Evolutionary conservation across 1,284 basidiomycete species (phyloP), one percentile per base, ranked within the genome.

Genomic region (Neonothopanus nambi): DNA sequence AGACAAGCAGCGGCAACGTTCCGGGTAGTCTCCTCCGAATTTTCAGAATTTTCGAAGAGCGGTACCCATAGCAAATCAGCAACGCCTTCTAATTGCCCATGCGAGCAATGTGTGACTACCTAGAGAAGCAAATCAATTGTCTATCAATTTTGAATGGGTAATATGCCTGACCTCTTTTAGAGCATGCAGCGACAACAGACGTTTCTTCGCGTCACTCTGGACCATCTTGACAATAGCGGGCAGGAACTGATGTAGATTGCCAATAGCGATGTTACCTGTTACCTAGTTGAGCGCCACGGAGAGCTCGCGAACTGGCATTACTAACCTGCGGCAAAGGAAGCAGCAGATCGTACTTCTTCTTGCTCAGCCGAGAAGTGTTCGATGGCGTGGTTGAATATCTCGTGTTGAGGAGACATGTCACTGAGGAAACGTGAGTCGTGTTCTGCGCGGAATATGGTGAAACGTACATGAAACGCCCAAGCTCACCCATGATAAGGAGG

Each of bases 1-100:
- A 99, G 81, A 67, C 96, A 99, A 18, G 97, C 95, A 42, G 96
- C 95, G 30, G 94, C 93, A 54, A 98, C 92, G 67, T 96, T 98
- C 52, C 95, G 79, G 3, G 93, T 90, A 3, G 89, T 91, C 68
- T 98, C 96, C 61, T 97, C 94, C 13, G 91, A 82, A 57, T 83
- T 86, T 56, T 88, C 82, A 12, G 91, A 91, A 67, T 91, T 87
- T 64, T 90, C 84, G 67, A 97, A 95, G 15, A 96, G 79, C 0
- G 95, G 94, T 3, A 79, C 79, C 97, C 97, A 99, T 11, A 98
- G 81, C 17, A 82, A 72, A 51, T 96, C 92, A 1, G 95, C 93
- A 33, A 97, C 84, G 21, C 80, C 78, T 60, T 93, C 91, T 20
- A 98, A 75, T 65, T 95, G 90, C 0, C 83, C 84, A 52, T 86